A percentile compares a stretch with the other conserved stretches of the same genome.
Conservation (phyloP, 129 eudicot species). For the Flaveria brownii region DNA sequence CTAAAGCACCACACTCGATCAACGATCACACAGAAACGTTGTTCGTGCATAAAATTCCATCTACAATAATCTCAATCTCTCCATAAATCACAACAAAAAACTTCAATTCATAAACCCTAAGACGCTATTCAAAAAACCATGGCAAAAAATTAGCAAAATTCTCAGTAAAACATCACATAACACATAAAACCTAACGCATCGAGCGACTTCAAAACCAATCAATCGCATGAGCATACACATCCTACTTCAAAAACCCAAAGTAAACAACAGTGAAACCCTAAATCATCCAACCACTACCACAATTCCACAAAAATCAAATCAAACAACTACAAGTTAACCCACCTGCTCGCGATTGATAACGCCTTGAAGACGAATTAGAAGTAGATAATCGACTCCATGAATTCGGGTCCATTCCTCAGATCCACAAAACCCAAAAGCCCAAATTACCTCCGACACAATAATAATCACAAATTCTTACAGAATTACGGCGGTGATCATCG, state of each 20-base stretch:
- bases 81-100: background rate
- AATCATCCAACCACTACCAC: background rate
- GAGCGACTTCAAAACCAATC: background rate
- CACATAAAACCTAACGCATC: background rate
- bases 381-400: slow-evolving; percentile 59
- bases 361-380: slow-evolving; percentile 48
- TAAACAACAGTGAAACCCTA: slow-evolving; percentile 8
- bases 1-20: background rate
- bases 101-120: background rate
- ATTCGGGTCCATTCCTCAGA: slow-evolving; percentile 61
- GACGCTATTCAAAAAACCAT: background rate
- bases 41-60: background rate
- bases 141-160: background rate
- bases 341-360: slow-evolving; percentile 72
- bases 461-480: background rate
- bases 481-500: background rate
- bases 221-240: too few species aligned
- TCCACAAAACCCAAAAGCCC: background rate
- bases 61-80: background rate
- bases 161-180: background rate
- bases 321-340: background rate
- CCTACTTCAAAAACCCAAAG: background rate
- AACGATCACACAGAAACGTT: background rate
- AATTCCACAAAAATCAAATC: background rate
- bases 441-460: background rate